phyloP scores from a whole-genome alignment of 2,329 filamentous ascomycete species.

The Epichloe scottii region DNA sequence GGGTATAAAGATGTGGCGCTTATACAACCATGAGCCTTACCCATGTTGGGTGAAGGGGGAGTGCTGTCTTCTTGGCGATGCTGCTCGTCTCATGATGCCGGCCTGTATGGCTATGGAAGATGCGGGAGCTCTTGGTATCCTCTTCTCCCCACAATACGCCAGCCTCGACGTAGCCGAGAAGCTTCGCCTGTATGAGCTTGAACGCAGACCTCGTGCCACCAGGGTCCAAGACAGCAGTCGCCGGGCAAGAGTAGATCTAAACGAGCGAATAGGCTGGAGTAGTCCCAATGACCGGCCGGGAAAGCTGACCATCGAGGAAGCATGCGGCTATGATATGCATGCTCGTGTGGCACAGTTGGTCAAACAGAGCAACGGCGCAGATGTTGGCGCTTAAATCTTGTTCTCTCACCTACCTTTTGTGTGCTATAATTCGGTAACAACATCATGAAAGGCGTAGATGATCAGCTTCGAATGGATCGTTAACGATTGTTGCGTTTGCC shows the following conservation, averaged over 20 bases:
- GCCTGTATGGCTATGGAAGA: conserved; percentile 56
- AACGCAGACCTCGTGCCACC: conserved; percentile 36
- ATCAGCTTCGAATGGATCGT: neutral
- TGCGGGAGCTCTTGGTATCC: conserved; percentile 43
- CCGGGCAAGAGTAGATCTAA: conserved; percentile 40
- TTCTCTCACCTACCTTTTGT: neutral
- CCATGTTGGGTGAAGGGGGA: conserved; percentile 33
- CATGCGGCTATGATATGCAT: conserved; percentile 38
- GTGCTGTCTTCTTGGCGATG: conserved; percentile 31
- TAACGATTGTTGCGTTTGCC: neutral
- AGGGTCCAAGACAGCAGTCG: conserved; percentile 37
- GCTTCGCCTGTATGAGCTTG: conserved; percentile 33
- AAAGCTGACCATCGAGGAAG: conserved; percentile 51
- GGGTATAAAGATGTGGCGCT: conserved; percentile 48
- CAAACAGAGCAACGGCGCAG: neutral
- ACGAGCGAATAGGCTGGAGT: conserved; percentile 19
- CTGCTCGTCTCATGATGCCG: conserved; percentile 35
- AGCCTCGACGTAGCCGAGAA: conserved; percentile 27
- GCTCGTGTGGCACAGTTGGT: conserved; percentile 11
- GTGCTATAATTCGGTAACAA: neutral
- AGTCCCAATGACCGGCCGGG: conserved; percentile 35
- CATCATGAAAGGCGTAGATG: neutral
- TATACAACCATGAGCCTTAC: conserved; percentile 35
- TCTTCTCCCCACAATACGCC: conserved; percentile 34
- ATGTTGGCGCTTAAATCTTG: too few relatives aligned